Base-by-base conservation (phyloP, 2,329 filamentous ascomycete genomes). In the Purpureocillium lavendulum region DNA sequence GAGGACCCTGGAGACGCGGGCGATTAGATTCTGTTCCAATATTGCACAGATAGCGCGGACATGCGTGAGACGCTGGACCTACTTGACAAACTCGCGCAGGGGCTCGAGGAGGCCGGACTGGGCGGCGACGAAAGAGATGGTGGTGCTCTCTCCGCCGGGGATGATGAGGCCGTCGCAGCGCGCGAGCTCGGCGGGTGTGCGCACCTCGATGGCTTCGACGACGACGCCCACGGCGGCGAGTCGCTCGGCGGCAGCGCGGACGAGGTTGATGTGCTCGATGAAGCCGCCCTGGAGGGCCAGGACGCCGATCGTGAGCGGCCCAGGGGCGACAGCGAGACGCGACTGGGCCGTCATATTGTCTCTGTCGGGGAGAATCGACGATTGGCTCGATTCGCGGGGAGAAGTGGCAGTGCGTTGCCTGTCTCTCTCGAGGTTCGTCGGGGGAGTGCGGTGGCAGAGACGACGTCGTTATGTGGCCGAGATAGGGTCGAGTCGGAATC, bases 141-240 rank as follows among this genome's bases (percentile, higher is more conserved):
- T 83, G 2, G 92, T 97, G 64, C 87, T 95, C 62, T 98, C 92
- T 45, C 92, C 92, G 38, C 92, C 92, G 3, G 92, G 92, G 35
- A 98, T 79, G 55, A 98, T 79, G 33, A 98, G 73, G 18, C 80
- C 90, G 60, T 90, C 79, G 64, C 89, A 97, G 49, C 58, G 60
- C 4, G 72, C 66, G 26, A 98, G 73, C 53, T 95, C 75, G 7
- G 69, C 65, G 3, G 77, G 66, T 7, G 82, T 96, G 43, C 90
- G 82, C 35, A 97, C 87, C 61, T 95, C 82, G 46, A 83, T 70
- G 55, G 92, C 86, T 18, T 61, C 56, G 65, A 86, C 81, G 34
- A 47, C 59, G 36, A 42, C 40, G 14, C 48, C 40, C 7, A 51
- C 39, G 5, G 51, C 44, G 13, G 57, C 52, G 33, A 84, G 57